Conservation (phyloP, 441 rosid genomes). For the Jatropha podagrica region DNA sequence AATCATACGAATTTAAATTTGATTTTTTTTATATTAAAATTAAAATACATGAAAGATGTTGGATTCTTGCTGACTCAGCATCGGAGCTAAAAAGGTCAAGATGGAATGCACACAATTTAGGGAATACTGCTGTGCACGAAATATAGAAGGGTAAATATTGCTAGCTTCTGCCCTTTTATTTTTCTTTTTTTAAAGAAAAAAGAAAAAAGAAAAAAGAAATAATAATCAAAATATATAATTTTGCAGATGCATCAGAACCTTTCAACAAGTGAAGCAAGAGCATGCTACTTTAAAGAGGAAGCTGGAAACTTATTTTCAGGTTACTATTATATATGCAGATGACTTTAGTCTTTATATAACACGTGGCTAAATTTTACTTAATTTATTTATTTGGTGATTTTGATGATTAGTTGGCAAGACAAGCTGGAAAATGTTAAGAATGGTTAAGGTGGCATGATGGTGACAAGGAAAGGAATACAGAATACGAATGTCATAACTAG, state of each 20-base stretch:
- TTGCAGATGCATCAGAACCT: conserved; percentile 47
- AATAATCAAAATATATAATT: not conserved
- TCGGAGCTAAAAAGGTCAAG: conserved; percentile 60
- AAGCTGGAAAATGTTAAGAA: not conserved
- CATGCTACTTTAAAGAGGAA: conserved; percentile 43
- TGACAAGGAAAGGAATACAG: not conserved
- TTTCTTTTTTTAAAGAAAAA: too few species aligned
- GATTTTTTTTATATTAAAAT: not conserved
- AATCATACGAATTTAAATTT: too few species aligned
- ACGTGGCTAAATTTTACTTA: too few species aligned
- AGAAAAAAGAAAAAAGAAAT: too few species aligned
- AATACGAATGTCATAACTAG: not conserved
- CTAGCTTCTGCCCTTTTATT: not conserved
- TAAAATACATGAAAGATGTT: not conserved
- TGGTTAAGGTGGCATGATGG: conserved; percentile 1
- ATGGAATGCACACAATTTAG: conserved; percentile 44
- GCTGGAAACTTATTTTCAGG: conserved; percentile 61
- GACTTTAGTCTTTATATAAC: too few species aligned
- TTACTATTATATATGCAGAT: too few species aligned
- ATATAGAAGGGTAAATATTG: conserved; percentile 49
- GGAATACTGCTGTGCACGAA: conserved; percentile 43
- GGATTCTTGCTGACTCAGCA: conserved; percentile 29
- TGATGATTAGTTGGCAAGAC: conserved; percentile 28
- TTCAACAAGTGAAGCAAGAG: conserved; percentile 56
- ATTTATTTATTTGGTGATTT: not conserved